A percentile compares a stretch with the other conserved stretches of the same genome.
phyloP scores from a whole-genome alignment of 805 yeast genomes.

The Ogataea trehalophila region DNA sequence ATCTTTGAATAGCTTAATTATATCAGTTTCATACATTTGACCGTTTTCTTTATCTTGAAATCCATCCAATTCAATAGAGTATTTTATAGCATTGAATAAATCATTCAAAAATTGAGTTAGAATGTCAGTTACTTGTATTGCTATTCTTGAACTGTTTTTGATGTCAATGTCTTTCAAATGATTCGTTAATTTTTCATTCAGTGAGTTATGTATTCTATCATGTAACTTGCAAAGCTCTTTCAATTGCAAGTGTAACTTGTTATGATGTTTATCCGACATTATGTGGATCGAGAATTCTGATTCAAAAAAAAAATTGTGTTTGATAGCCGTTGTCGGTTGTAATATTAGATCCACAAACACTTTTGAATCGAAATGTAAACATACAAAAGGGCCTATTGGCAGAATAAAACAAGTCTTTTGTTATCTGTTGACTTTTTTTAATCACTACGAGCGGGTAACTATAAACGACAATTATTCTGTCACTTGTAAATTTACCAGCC shows the following conservation, averaged over 20 bases:
- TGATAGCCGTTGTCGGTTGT: no score
- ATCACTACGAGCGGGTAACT: no score
- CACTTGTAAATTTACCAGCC: no score
- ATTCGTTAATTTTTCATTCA: slow-evolving; percentile 39
- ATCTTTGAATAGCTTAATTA: slow-evolving; percentile 11
- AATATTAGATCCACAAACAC: no score
- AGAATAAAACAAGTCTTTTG: no score
- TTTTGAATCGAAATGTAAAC: no score
- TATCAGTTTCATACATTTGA: slow-evolving; percentile 5
- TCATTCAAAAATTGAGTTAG: slow-evolving; percentile 45
- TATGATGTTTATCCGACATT: slow-evolving; percentile 28
- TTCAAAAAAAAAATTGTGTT: no score
- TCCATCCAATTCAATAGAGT: slow-evolving; percentile 58
- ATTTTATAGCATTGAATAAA: slow-evolving; percentile 52
- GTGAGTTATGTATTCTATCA: slow-evolving; percentile 36
- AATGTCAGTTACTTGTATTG: slow-evolving; percentile 35
- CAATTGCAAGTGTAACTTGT: slow-evolving; percentile 43
- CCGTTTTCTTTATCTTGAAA: slow-evolving; percentile 18
- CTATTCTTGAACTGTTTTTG: slow-evolving; percentile 13
- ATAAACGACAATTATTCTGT: no score
- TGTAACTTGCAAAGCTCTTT: slow-evolving; percentile 51
- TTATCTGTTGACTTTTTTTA: no score
- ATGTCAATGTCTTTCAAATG: slow-evolving; percentile 10
- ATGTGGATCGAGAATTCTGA: neutral
- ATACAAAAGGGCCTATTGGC: no score